These are phyloP conservation scores for Venturia oleaginea DNA, from an alignment of 2,329 filamentous ascomycete genomes.

Conservation along the genomic window DNA sequence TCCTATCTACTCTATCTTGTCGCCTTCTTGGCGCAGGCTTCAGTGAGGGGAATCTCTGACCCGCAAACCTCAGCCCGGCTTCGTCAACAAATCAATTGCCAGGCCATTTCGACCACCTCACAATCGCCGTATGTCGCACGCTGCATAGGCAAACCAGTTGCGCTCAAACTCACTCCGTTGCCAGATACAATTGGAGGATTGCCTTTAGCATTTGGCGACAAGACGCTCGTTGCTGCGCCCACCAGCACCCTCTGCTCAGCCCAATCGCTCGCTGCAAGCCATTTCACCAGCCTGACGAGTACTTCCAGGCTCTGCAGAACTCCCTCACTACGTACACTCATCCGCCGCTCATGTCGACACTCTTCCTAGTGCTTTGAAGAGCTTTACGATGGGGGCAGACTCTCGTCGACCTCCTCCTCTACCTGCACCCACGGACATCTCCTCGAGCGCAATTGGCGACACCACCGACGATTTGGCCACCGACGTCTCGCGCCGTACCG, in stretches of 20 bases:
- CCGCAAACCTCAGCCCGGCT: background rate
- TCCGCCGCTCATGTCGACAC: constrained; percentile 7
- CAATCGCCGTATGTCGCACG: constrained; percentile 1
- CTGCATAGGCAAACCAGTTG: background rate
- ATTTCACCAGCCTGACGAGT: background rate
- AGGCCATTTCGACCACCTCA: constrained; percentile 1
- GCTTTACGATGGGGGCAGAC: constrained; percentile 34
- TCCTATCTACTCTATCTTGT: background rate
- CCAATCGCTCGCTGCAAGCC: background rate
- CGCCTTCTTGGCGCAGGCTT: background rate
- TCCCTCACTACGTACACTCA: background rate
- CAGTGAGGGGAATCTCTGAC: background rate
- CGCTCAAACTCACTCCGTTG: background rate
- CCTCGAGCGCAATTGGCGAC: constrained; percentile 36
- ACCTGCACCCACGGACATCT: constrained; percentile 66
- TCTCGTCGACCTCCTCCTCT: constrained; percentile 53
- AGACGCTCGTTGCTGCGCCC: background rate
- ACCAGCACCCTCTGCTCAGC: background rate
- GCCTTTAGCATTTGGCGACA: background rate
- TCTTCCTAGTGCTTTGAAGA: background rate
- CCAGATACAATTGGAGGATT: background rate
- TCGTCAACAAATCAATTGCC: background rate
- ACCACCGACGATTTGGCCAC: constrained; percentile 46
- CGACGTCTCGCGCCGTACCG: constrained; percentile 59
- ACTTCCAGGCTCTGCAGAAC: background rate